Evolutionary conservation across 2,329 filamentous ascomycete species (phyloP).

Genomic region (Trichoderma brevicompactum): DNA sequence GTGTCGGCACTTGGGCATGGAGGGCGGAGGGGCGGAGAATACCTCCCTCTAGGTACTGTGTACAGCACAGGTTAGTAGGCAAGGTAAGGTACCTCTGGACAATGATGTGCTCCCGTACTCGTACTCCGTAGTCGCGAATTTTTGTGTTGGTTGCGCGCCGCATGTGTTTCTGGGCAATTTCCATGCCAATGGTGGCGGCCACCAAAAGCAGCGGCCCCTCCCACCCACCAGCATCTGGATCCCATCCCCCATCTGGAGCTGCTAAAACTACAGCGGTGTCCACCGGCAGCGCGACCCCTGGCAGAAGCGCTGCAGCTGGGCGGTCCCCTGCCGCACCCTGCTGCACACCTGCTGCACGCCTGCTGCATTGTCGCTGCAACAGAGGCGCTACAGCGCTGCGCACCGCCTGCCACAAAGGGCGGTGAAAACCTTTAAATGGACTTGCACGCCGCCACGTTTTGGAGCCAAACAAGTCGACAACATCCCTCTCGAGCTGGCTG

Average conservation of each 20-base stretch:
- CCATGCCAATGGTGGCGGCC: not conserved
- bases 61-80: too few relatives aligned
- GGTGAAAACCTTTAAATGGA: constrained; percentile 32
- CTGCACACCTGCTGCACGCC: not conserved
- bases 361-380: constrained; percentile 3
- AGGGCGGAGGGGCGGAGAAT: too few relatives aligned
- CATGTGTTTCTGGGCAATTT: not conserved
- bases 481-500: constrained; percentile 26
- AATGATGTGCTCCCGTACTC: not conserved
- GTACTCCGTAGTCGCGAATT: constrained; percentile 24
- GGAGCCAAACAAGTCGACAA: not conserved
- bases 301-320: not conserved
- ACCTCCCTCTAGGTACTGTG: too few relatives aligned
- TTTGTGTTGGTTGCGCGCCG: not conserved
- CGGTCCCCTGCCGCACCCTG: not conserved
- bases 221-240: constrained; percentile 12
- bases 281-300: constrained; percentile 20
- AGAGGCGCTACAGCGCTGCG: constrained; percentile 9
- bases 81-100: too few relatives aligned
- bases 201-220: constrained; percentile 8
- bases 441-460: constrained; percentile 13
- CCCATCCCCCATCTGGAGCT: not conserved
- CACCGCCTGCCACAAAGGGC: constrained; percentile 31
- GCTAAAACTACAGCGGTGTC: constrained; percentile 1
- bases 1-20: not conserved